Evolutionary conservation across 1,284 basidiomycete species (phyloP).

Genomic region (Entoloma clypeatum): DNA sequence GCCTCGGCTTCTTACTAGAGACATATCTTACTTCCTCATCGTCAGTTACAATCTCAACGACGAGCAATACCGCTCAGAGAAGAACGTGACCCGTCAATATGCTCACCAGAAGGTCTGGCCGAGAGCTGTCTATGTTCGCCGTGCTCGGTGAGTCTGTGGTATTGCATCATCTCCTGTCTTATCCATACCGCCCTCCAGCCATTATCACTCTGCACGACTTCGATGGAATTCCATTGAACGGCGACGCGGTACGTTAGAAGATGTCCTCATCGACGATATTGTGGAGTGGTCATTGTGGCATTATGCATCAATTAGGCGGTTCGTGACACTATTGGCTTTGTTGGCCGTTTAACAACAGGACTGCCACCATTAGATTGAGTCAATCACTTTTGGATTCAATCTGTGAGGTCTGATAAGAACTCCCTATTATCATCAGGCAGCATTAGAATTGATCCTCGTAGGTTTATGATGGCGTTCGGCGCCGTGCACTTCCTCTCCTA

Average conservation of each 20-base stretch:
- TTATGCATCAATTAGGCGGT: conserved; percentile 66
- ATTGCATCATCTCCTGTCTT: background rate
- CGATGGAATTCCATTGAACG: conserved; percentile 74
- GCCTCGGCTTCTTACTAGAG: background rate
- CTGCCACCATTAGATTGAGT: conserved; percentile 40
- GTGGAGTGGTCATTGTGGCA: conserved; percentile 85
- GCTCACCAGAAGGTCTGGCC: conserved; percentile 72
- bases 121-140: conserved; percentile 59
- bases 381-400: conserved; percentile 59
- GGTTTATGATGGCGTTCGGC: conserved; percentile 76
- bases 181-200: conserved; percentile 33
- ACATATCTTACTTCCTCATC: background rate
- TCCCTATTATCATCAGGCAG: background rate
- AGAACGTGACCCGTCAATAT: conserved; percentile 61
- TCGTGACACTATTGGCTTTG: conserved; percentile 22
- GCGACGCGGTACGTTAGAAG: conserved; percentile 65
- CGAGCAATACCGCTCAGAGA: conserved; percentile 58
- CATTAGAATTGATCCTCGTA: conserved; percentile 22
- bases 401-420: conserved; percentile 40
- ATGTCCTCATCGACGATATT: conserved; percentile 76
- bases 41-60: conserved; percentile 56
- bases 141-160: conserved; percentile 47
- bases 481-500: conserved; percentile 61
- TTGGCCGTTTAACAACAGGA: background rate
- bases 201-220: conserved; percentile 64